phyloP scores from a whole-genome alignment of 371 early-diverging fungal species.

The Chytridiales sp. region DNA sequence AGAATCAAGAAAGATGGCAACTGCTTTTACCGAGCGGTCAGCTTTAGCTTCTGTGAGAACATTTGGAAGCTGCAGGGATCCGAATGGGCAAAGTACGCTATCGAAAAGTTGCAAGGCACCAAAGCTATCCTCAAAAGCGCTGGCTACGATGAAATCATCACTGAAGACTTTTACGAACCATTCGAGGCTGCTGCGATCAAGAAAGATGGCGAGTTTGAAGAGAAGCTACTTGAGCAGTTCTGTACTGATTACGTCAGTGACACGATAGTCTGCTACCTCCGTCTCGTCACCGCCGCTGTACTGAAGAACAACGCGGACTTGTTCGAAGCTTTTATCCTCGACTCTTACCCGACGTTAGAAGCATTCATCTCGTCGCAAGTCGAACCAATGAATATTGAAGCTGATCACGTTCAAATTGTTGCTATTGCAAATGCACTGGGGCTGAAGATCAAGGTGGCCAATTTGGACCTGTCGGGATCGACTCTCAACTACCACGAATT shows the following conservation, averaged over 20 bases:
- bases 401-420: conserved; percentile 53
- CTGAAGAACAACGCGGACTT: conserved; percentile 47
- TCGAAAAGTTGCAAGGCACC: conserved; percentile 21
- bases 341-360: conserved; percentile 44
- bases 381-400: conserved; percentile 53
- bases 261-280: conserved; percentile 48
- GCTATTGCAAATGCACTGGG: conserved; percentile 48
- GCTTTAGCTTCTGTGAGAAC: conserved; percentile 42
- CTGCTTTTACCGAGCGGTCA: conserved; percentile 54
- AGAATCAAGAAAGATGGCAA: conserved; percentile 48
- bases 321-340: conserved; percentile 50
- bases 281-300: conserved; percentile 46
- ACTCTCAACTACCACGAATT: conserved; percentile 48
- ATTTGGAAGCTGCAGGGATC: conserved; percentile 16
- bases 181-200: conserved; percentile 31
- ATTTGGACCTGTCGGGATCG: conserved; percentile 33
- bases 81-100: conserved; percentile 29
- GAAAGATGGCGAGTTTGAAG: conserved; percentile 1
- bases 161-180: conserved; percentile 47
- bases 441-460: conserved; percentile 40
- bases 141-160: conserved; percentile 42
- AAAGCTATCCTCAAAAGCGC: conserved; percentile 15
- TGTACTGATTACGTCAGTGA: conserved; percentile 37
- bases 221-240: conserved; percentile 18
- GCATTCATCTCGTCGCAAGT: conserved; percentile 46